A percentile compares a stretch with the other conserved stretches of the same genome.
Conservation (phyloP, 2,329 filamentous ascomycete genomes). For the Teratosphaeriaceae sp. region DNA sequence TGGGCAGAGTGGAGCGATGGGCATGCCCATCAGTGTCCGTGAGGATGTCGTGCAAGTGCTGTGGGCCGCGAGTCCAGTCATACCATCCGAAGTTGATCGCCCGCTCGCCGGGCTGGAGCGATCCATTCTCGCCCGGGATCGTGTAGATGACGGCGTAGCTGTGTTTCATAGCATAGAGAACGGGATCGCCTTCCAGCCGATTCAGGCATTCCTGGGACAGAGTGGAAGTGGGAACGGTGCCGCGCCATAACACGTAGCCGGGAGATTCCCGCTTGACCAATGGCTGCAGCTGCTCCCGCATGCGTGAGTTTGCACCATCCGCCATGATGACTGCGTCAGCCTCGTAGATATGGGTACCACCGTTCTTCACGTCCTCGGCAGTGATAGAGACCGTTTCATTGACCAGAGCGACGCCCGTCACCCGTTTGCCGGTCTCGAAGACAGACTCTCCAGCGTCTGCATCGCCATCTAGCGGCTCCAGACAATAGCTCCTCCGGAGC, state of each 20-base stretch:
- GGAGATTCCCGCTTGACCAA: constrained; percentile 12
- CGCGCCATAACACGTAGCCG: constrained; percentile 19
- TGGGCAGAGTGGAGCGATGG: constrained; percentile 23
- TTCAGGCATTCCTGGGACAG: constrained; percentile 1
- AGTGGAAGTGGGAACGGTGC: constrained; percentile 11
- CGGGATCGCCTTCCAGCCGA: not conserved
- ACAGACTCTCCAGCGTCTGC: constrained; percentile 6
- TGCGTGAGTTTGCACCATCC: constrained; percentile 17
- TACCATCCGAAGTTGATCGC: constrained; percentile 28
- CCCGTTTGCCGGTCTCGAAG: constrained; percentile 11
- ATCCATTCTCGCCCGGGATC: constrained; percentile 23
- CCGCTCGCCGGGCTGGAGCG: constrained; percentile 16
- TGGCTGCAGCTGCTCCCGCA: constrained; percentile 13
- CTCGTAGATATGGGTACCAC: constrained; percentile 4
- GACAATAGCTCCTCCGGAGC: constrained; percentile 10
- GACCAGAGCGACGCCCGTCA: constrained; percentile 6
- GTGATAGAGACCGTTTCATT: constrained; percentile 4
- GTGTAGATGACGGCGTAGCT: constrained; percentile 21
- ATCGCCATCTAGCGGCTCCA: constrained; percentile 6
- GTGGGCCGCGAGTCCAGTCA: constrained; percentile 13
- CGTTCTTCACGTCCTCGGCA: constrained; percentile 9
- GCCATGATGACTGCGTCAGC: constrained; percentile 18
- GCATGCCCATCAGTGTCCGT: constrained; percentile 23
- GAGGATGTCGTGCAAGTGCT: constrained; percentile 18
- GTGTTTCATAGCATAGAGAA: not conserved